A percentile compares a stretch with the other conserved stretches of the same genome.
Conservation (phyloP, 2,329 filamentous ascomycete genomes). For the Fusarium sp. region DNA sequence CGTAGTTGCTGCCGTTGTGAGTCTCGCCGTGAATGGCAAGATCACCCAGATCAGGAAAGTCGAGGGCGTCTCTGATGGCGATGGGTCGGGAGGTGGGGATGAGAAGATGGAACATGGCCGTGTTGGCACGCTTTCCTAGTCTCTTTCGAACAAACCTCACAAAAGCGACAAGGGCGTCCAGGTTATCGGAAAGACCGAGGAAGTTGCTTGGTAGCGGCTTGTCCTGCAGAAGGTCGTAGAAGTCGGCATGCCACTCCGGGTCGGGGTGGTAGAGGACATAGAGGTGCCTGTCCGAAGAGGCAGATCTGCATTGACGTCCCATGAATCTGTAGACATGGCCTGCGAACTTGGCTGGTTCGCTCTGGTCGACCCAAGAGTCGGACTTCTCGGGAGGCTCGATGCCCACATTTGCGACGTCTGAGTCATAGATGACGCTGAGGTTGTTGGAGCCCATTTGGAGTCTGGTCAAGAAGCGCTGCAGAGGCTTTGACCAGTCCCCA, state of each 20-base stretch:
- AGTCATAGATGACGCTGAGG: constrained; percentile 34
- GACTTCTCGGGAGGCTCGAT: constrained; percentile 33
- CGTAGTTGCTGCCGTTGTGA: constrained; percentile 30
- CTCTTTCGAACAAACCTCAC: constrained; percentile 33
- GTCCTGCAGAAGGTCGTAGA: constrained; percentile 31
- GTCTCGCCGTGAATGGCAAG: constrained; percentile 35
- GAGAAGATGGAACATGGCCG: constrained; percentile 35
- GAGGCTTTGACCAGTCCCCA: constrained; percentile 34
- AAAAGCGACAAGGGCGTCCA: constrained; percentile 35
- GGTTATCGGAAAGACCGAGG: constrained; percentile 35
- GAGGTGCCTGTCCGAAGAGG: constrained; percentile 29
- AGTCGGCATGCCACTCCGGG: constrained; percentile 33
- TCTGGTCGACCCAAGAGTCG: constrained; percentile 29
- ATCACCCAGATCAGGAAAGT: constrained; percentile 35
- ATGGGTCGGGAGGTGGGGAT: constrained; percentile 38
- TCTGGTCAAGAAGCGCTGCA: constrained; percentile 28
- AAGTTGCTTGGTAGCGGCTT: constrained; percentile 36
- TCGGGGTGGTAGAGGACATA: constrained; percentile 38
- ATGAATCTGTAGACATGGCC: constrained; percentile 33
- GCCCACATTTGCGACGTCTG: constrained; percentile 28
- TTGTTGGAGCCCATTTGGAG: constrained; percentile 28
- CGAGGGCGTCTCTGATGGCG: constrained; percentile 25
- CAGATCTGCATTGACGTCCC: constrained; percentile 26
- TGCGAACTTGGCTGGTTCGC: constrained; percentile 26
- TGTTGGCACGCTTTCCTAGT: constrained; percentile 30